These are phyloP conservation scores for Phylloporus sp. DNA, from an alignment of 768 basidiomycete species.

Conservation along the genomic window DNA sequence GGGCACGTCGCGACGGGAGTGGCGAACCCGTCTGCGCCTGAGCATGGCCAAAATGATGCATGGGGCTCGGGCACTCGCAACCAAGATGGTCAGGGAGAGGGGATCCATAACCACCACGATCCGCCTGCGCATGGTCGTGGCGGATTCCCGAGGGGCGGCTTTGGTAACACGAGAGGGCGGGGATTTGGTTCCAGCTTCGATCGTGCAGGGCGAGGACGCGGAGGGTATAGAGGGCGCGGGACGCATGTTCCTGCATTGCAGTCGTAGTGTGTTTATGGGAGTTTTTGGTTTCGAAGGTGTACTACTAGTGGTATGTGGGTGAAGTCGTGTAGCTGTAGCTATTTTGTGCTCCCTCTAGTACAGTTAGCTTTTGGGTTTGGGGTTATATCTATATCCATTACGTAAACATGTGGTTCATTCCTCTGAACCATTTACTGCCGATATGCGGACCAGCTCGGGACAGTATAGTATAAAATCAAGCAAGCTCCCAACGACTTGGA, in stretches of 20 bases:
- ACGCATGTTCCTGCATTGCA: constrained; percentile 8
- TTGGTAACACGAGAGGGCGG: constrained; percentile 27
- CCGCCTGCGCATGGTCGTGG: constrained; percentile 21
- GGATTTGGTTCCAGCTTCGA: constrained; percentile 27
- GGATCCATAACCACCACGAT: neutral
- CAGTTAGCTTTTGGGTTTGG: too few species aligned
- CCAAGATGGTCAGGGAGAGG: constrained; percentile 8
- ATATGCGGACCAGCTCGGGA: too few species aligned
- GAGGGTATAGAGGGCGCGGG: constrained; percentile 31
- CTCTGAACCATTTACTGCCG: too few species aligned
- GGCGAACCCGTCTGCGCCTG: neutral
- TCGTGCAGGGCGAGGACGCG: constrained; percentile 31
- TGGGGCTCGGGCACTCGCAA: neutral
- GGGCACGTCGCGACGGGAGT: neutral
- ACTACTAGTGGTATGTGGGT: too few species aligned
- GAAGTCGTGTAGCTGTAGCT: too few species aligned
- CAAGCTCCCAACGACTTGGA: too few species aligned
- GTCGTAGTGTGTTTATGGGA: constrained; percentile 9
- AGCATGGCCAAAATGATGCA: neutral
- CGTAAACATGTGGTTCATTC: too few species aligned
- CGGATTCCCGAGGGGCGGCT: constrained; percentile 25
- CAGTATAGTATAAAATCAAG: too few species aligned
- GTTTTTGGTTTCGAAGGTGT: too few species aligned
- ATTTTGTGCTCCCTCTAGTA: too few species aligned
- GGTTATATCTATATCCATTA: too few species aligned